Evolutionary conservation across 2,329 filamentous ascomycete genomes (phyloP).

Genomic region (Zarea fungicola): DNA sequence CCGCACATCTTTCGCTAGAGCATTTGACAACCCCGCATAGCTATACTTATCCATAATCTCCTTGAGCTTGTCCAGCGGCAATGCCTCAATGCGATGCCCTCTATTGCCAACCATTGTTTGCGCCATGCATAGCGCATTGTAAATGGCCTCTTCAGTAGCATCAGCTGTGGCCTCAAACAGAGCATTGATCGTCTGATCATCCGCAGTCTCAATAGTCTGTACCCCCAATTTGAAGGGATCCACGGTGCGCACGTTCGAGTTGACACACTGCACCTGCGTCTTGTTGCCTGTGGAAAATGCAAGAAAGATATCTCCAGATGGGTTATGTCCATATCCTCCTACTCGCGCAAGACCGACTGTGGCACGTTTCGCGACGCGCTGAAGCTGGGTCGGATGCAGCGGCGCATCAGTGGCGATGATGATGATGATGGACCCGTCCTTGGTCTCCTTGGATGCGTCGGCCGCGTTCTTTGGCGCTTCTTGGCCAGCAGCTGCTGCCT

Average conservation of each 20-base stretch:
- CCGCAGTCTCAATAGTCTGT: conserved; percentile 40
- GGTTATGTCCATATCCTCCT: conserved; percentile 54
- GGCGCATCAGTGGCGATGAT: conserved; percentile 57
- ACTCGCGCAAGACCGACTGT: conserved; percentile 54
- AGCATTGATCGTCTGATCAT: conserved; percentile 53
- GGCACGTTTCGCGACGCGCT: conserved; percentile 52
- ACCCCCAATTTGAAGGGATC: conserved; percentile 36
- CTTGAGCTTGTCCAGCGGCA: conserved; percentile 40
- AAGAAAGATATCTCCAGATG: conserved; percentile 59
- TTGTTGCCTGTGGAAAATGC: conserved; percentile 56
- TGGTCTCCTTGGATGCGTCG: conserved; percentile 38
- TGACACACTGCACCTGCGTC: conserved; percentile 35
- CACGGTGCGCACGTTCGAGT: conserved; percentile 25
- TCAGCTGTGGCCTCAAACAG: conserved; percentile 56
- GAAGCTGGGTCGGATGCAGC: conserved; percentile 51
- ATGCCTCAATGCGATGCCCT: conserved; percentile 39
- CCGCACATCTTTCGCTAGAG: too few relatives aligned
- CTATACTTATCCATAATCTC: conserved; percentile 36
- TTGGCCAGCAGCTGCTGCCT: neutral
- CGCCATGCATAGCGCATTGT: conserved; percentile 55
- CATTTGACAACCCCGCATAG: neutral
- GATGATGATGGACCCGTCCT: conserved; percentile 58
- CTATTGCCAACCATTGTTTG: conserved; percentile 48
- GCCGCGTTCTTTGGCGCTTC: conserved; percentile 13
- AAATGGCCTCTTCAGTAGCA: conserved; percentile 56